A percentile compares a stretch with the other conserved stretches of the same genome.
Conservation (phyloP, 805 yeast genomes). For the Ogataea corticis region DNA sequence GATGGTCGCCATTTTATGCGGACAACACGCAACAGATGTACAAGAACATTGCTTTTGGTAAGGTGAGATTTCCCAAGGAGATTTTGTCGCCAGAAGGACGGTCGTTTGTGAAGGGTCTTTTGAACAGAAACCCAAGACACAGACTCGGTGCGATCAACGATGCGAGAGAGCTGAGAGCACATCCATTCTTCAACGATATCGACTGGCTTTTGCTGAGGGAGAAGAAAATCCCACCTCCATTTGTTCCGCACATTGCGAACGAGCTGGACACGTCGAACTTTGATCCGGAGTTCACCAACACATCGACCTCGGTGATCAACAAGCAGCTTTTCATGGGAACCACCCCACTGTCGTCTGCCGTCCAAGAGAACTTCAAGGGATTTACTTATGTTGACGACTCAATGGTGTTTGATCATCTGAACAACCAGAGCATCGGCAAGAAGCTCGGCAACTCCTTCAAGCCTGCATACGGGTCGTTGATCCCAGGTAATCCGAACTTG, state of each 20-base stretch:
- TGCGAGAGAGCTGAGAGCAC: conserved; percentile 89
- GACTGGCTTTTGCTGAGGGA: conserved; percentile 82
- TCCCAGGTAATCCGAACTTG: conserved; percentile 75
- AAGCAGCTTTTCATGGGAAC: conserved; percentile 63
- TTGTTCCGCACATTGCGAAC: conserved; percentile 86
- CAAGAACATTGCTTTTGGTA: conserved; percentile 97
- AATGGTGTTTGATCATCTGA: conserved; percentile 82
- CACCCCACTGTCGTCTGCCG: conserved; percentile 90
- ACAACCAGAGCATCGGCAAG: conserved; percentile 35
- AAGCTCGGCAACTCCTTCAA: conserved; percentile 40
- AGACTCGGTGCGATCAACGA: conserved; percentile 89
- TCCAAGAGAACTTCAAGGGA: conserved; percentile 95
- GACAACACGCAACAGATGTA: conserved; percentile 99
- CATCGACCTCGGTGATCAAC: conserved; percentile 79
- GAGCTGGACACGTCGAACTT: conserved; percentile 96
- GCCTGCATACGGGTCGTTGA: conserved; percentile 60
- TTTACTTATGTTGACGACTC: conserved; percentile 96
- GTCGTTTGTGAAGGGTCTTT: conserved; percentile 89
- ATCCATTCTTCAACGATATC: conserved; percentile 86
- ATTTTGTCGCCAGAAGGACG: conserved; percentile 91
- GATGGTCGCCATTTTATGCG: conserved; percentile 99
- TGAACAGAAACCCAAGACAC: conserved; percentile 94
- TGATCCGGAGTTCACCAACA: conserved; percentile 95
- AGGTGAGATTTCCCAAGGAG: conserved; percentile 95
- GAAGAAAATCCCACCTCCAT: conserved; percentile 93